Evolutionary conservation across 345 rosid species (phyloP), one percentile per base, ranked within the genome.

Genomic region (Alliaria petiolata): DNA sequence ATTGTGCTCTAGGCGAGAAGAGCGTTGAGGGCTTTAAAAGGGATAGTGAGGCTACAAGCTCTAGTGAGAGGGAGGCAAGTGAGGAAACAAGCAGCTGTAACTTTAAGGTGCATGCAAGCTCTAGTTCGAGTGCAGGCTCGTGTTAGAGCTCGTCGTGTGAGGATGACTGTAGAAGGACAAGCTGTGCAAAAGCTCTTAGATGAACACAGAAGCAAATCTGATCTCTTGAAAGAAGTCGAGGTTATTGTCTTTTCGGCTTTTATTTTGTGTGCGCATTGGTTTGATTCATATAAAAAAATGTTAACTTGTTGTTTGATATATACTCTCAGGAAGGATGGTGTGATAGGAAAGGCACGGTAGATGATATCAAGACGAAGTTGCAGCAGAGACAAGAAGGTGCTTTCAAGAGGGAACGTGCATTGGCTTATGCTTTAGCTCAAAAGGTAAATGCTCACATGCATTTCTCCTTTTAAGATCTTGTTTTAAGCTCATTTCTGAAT

Each of bases 31-130:
- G 99, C 97, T 11, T 78, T 95, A 81, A 95, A 82, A 84, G 99
- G 95, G 44, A 83, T 95, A 25, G 99, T 95, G 14, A 89, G 96
- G 77, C 85, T 95, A 36, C 99, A 95, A 81, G 99, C 99, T 62
- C 53, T 95, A 25, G 96, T 88, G 47, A 87, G 99, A 46, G 99
- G 96, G 28, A 70, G 97, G 61, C 96, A 91, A 69, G 96, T 91
- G 76, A 88, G 99, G 83, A 95, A 95, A 74, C 99, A 95, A 59
- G 99, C 97, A 22, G 97, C 96, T 26, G 97, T 91, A 38, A 95
- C 97, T 19, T 81, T 95, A 17, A 87, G 89, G 78, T 91, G 97
- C 63, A 95, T 95, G 97, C 99, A 95, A 79, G 98, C 98, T 77
- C 89, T 93, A 3, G 96, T 91, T 30, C 76, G 98, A 30, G 96